A percentile compares a stretch with the other conserved stretches of the same genome.
phyloP scores from a whole-genome alignment of 1,139 yeast genomes.

The Sugiyamaella japonica region DNA sequence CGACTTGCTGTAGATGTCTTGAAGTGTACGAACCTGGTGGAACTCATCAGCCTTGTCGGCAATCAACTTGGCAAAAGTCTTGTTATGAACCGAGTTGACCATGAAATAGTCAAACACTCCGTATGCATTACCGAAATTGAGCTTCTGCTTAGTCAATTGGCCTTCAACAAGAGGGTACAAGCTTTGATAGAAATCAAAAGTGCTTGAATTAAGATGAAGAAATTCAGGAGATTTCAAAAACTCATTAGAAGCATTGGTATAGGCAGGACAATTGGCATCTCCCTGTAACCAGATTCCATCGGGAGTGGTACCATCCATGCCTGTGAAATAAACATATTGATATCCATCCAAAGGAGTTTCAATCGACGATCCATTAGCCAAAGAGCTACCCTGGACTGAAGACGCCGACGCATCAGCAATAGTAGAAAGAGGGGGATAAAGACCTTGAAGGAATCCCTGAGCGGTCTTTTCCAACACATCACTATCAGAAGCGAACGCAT shows the following conservation, averaged over 20 bases:
- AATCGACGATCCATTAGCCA: slow-evolving; percentile 44
- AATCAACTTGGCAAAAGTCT: slow-evolving; percentile 35
- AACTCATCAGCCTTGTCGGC: slow-evolving; percentile 28
- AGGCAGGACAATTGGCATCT: slow-evolving; percentile 45
- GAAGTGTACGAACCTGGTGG: slow-evolving; percentile 39
- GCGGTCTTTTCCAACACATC: slow-evolving; percentile 45
- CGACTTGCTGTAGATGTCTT: slow-evolving; percentile 44
- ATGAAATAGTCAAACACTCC: slow-evolving; percentile 44
- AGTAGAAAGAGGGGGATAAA: slow-evolving; percentile 44
- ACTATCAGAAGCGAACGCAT: slow-evolving; percentile 41
- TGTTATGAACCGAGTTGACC: slow-evolving; percentile 45
- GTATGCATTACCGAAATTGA: slow-evolving; percentile 45
- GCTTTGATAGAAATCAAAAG: slow-evolving; percentile 42
- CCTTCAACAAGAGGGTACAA: slow-evolving; percentile 33
- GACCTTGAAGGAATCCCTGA: slow-evolving; percentile 47
- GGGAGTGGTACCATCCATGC: slow-evolving; percentile 42
- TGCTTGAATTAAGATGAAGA: slow-evolving; percentile 38
- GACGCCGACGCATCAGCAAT: slow-evolving; percentile 29
- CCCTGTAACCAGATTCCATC: slow-evolving; percentile 46
- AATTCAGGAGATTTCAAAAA: slow-evolving; percentile 38
- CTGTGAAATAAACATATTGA: slow-evolving; percentile 46
- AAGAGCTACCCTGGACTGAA: slow-evolving; percentile 33
- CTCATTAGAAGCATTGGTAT: slow-evolving; percentile 36
- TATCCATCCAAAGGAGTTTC: slow-evolving; percentile 45
- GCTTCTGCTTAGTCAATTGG: slow-evolving; percentile 31